Evolutionary conservation across 2,329 filamentous ascomycete genomes (phyloP), one percentile per base, ranked within the genome.

Genomic region (Pseudophaeomoniella oleicola): DNA sequence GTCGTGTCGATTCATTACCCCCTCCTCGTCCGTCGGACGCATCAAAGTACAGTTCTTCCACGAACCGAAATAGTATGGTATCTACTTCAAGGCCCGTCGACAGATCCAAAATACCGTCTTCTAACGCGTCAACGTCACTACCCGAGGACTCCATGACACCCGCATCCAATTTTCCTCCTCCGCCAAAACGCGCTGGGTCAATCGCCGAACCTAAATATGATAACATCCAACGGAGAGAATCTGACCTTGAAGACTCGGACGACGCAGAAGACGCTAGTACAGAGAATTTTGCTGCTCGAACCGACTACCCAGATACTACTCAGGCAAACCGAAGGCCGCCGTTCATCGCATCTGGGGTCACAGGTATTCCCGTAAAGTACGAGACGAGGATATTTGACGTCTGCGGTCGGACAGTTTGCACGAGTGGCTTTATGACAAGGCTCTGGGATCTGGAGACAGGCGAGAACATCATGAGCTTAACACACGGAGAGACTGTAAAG

Each of bases 371-470:
- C 18, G 87, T 82, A 3, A 86, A 84, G 48, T 90, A 93, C 46
- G 90, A 96, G 44, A 82, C 84, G 4, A 78, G 85, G 30, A 66
- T 86, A 18, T 78, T 94, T 51, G 87, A 90, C 43, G 77, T 93
- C 2, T 94, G 84, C 52, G 90, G 90, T 5, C 79, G 87, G 44
- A 78, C 81, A 46, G 76, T 90, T 5, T 94, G 85, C 53, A 88
- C 87, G 0, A 84, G 81, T 12, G 90, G 88, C 4, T 80, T 82
- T 44, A 67, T 90, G 42, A 96, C 88, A 2, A 74, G 84, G 42
- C 83, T 87, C 0, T 98, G 90, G 87, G 88, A 78, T 53, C 58
- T 94, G 16, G 62, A 76, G 9, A 85, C 85, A 37, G 88, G 88
- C 2, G 82, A 92, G 47, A 68, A 83, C 35, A 52, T 93, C 11